These are phyloP conservation scores for Rosa chinensis DNA, from an alignment of 306 rosid genomes.

Conservation along the genomic window DNA sequence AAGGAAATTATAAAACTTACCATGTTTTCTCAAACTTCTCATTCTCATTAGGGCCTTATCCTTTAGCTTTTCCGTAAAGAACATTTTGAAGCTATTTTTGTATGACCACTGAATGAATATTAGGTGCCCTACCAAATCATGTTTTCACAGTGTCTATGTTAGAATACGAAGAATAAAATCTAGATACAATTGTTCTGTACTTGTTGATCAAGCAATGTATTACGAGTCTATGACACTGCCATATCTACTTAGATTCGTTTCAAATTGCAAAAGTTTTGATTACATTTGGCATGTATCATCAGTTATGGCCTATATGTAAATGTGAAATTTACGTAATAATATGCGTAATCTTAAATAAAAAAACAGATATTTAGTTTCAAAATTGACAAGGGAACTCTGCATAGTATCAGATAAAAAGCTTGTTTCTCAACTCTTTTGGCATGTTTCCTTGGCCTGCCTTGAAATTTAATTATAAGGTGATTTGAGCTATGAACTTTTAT, in stretches of 20 bases:
- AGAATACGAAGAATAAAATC: neutral
- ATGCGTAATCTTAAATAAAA: neutral
- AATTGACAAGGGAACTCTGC: neutral
- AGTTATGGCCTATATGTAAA: neutral
- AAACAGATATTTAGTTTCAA: neutral
- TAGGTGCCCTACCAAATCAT: neutral
- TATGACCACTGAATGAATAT: neutral
- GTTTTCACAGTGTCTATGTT: neutral
- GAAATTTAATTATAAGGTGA: neutral
- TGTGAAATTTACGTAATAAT: neutral
- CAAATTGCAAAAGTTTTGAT: neutral
- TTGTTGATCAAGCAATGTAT: neutral
- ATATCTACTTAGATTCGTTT: neutral
- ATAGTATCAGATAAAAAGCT: neutral
- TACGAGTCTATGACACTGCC: neutral
- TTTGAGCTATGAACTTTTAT: neutral
- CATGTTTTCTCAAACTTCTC: neutral
- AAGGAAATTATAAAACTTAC: neutral
- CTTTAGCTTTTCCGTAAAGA: neutral
- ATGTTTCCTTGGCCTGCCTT: neutral
- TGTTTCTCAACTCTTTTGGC: neutral
- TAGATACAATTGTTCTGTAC: neutral
- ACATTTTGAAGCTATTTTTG: neutral
- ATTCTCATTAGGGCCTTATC: neutral
- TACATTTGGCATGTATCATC: neutral